phyloP scores from a whole-genome alignment of 2,329 filamentous ascomycete species.

The Cercospora zeina region DNA sequence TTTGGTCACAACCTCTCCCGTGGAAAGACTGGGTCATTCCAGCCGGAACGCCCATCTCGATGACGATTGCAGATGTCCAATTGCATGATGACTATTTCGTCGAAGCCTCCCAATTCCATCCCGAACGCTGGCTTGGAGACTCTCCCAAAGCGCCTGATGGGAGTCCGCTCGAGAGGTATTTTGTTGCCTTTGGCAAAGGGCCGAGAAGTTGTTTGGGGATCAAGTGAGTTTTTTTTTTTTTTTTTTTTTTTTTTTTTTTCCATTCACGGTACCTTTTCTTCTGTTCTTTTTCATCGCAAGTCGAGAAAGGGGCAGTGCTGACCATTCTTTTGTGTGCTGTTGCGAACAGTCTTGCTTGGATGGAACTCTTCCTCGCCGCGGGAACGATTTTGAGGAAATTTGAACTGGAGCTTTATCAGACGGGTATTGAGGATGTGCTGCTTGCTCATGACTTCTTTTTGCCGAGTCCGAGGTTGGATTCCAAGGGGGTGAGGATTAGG shows the following conservation, averaged over 20 bases:
- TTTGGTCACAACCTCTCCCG: conserved; percentile 25
- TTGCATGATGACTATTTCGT: conserved; percentile 39
- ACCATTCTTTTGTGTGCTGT: background rate
- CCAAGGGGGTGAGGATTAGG: conserved; percentile 28
- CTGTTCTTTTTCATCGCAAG: too few species aligned
- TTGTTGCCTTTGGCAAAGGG: conserved; percentile 44
- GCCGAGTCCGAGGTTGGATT: conserved; percentile 29
- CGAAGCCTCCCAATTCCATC: conserved; percentile 36
- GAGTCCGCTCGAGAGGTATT: conserved; percentile 36
- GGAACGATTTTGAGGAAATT: conserved; percentile 28
- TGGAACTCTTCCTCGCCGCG: conserved; percentile 32
- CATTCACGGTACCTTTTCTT: too few species aligned
- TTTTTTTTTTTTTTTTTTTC: too few species aligned
- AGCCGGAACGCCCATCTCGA: conserved; percentile 35
- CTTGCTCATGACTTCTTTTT: conserved; percentile 29
- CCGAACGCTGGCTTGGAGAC: conserved; percentile 41
- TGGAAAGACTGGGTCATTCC: conserved; percentile 29
- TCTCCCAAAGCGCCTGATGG: conserved; percentile 26
- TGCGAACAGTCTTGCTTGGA: conserved; percentile 32
- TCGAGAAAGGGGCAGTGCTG: background rate
- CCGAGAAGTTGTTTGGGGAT: conserved; percentile 38
- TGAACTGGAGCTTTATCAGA: conserved; percentile 30
- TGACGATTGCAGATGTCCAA: conserved; percentile 40
- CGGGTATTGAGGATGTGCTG: conserved; percentile 24
- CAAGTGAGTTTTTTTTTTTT: conserved; percentile 22